Conservation (phyloP, 2,329 filamentous ascomycete genomes). For the Arthrobotrys entomopaga region DNA sequence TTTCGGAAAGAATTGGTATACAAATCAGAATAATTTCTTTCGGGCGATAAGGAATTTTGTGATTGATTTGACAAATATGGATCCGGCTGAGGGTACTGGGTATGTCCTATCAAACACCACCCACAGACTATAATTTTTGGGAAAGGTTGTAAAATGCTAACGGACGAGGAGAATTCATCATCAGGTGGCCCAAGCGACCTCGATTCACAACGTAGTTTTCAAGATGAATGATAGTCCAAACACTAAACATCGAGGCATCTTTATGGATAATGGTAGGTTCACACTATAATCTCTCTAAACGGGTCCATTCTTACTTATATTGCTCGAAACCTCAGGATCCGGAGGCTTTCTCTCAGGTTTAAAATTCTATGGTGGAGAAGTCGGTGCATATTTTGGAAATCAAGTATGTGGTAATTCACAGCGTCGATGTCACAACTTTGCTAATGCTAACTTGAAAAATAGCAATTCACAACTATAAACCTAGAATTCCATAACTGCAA, state of each 20-base stretch:
- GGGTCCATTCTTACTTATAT: not conserved
- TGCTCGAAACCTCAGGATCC: constrained; percentile 64
- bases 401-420: constrained; percentile 11
- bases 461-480: constrained; percentile 88
- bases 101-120: constrained; percentile 20
- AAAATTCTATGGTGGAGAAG: constrained; percentile 81
- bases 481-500: constrained; percentile 83
- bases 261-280: constrained; percentile 69
- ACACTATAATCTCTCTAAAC: not conserved
- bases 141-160: constrained; percentile 70
- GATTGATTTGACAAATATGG: constrained; percentile 77
- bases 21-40: constrained; percentile 86
- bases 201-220: constrained; percentile 70
- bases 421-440: not conserved
- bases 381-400: constrained; percentile 64
- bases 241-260: constrained; percentile 67
- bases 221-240: constrained; percentile 58
- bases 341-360: constrained; percentile 86
- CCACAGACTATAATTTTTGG: constrained; percentile 67
- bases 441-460: constrained; percentile 60
- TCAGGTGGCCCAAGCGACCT: constrained; percentile 74
- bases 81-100: constrained; percentile 65
- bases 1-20: constrained; percentile 81
- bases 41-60: constrained; percentile 83
- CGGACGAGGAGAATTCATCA: constrained; percentile 69